phyloP scores from a whole-genome alignment of 2,329 filamentous ascomycete species.

The Periconia digitata region DNA sequence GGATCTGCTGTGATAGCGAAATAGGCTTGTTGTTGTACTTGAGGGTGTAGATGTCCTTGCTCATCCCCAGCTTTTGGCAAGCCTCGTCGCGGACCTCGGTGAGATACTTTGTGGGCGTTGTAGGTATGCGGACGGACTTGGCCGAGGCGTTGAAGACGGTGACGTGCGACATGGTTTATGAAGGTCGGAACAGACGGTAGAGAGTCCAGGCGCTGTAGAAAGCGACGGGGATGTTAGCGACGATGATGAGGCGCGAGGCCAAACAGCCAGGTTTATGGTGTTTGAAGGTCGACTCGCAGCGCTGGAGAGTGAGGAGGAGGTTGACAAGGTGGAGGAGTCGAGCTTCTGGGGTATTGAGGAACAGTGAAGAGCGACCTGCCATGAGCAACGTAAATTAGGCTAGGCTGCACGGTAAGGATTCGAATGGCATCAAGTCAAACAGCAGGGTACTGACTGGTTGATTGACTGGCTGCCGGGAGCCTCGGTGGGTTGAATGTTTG shows the following conservation, averaged over 20 bases:
- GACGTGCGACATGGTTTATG: constrained; percentile 80
- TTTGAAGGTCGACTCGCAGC: constrained; percentile 28
- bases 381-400: constrained; percentile 18
- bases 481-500: no score
- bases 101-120: constrained; percentile 76
- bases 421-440: not conserved
- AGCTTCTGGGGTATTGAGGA: constrained; percentile 33
- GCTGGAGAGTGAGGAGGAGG: constrained; percentile 29
- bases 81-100: constrained; percentile 86
- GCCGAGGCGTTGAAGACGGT: constrained; percentile 82
- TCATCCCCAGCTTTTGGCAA: constrained; percentile 76
- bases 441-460: no score
- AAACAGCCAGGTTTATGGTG: constrained; percentile 27
- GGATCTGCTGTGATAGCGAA: constrained; percentile 81
- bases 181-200: constrained; percentile 32
- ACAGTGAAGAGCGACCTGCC: constrained; percentile 35
- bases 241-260: constrained; percentile 27
- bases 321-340: constrained; percentile 35
- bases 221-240: constrained; percentile 28
- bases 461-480: no score
- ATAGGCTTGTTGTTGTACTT: constrained; percentile 88
- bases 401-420: not conserved
- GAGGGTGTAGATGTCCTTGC: constrained; percentile 73
- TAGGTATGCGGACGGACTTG: constrained; percentile 78
- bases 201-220: constrained; percentile 28